phyloP scores from a whole-genome alignment of 768 basidiomycete species.

The Cystobasidium tubakii region DNA sequence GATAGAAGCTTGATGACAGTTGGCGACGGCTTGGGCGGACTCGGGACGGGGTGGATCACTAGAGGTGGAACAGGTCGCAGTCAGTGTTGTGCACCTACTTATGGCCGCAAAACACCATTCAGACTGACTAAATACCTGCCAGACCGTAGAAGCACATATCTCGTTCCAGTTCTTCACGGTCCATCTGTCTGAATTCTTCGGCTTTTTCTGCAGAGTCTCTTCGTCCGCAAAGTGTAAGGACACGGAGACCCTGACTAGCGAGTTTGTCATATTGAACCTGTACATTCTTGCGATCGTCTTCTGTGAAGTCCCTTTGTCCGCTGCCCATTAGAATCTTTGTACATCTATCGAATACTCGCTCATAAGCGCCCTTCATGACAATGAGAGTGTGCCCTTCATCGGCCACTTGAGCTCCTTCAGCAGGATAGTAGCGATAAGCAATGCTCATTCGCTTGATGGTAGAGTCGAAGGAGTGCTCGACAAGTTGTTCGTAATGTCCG shows the following conservation, averaged over 20 bases:
- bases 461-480: constrained; percentile 54
- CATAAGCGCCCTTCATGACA: constrained; percentile 48
- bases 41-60: constrained; percentile 51
- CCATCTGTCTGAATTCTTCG: constrained; percentile 42
- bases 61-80: too few relatives aligned
- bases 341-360: constrained; percentile 55
- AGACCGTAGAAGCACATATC: constrained; percentile 50
- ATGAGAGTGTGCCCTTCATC: constrained; percentile 37
- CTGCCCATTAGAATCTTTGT: constrained; percentile 41
- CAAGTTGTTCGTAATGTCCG: constrained; percentile 48
- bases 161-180: constrained; percentile 49
- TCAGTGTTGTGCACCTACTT: too few relatives aligned
- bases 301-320: neutral
- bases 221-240: constrained; percentile 47
- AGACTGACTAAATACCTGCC: constrained; percentile 48
- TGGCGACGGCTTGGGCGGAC: constrained; percentile 49
- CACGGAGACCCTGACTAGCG: constrained; percentile 50
- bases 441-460: constrained; percentile 52
- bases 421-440: constrained; percentile 39
- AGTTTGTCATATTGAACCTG: constrained; percentile 43
- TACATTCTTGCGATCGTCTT: constrained; percentile 14
- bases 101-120: neutral
- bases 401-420: constrained; percentile 35
- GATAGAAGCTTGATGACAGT: constrained; percentile 50
- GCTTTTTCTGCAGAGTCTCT: constrained; percentile 36